Percentiles rank a stretch among this genome's conserved stretches.
phyloP scores from a whole-genome alignment of 257 asterid species.

The Capsicum rhomboideum region DNA sequence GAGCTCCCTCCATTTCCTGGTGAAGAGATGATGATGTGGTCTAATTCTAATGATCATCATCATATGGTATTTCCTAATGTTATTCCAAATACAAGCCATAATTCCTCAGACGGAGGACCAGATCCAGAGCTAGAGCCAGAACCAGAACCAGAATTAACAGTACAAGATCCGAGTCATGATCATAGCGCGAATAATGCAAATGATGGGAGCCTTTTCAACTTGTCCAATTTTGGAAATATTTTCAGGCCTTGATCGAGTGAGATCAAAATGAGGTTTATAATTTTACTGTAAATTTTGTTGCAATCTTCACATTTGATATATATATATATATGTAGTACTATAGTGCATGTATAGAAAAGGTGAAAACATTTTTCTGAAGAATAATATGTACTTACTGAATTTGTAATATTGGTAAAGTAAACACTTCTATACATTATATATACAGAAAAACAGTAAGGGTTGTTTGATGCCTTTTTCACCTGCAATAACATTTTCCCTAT shows the following conservation, averaged over 20 bases:
- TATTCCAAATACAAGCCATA: background rate
- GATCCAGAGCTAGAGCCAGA: background rate
- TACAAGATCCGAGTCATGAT: slow-evolving; percentile 9
- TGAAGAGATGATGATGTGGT: slow-evolving; percentile 33
- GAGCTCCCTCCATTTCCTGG: slow-evolving; percentile 38
- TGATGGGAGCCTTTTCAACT: slow-evolving; percentile 19
- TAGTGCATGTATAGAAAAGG: background rate
- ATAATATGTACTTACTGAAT: background rate
- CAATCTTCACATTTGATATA: background rate
- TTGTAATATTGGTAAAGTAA: background rate
- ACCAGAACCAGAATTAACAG: background rate
- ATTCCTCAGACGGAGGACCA: background rate
- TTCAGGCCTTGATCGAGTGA: slow-evolving; percentile 44
- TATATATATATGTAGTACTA: background rate
- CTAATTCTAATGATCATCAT: slow-evolving; percentile 4
- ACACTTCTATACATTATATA: background rate
- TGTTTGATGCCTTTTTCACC: too few species aligned
- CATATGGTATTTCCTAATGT: slow-evolving; percentile 11
- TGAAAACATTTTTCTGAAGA: background rate
- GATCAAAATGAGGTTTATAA: background rate
- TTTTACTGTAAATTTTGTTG: background rate
- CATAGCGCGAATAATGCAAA: slow-evolving; percentile 1
- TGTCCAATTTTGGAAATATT: slow-evolving; percentile 36
- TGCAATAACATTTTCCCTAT: too few species aligned
- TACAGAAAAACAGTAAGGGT: too few species aligned